A percentile compares a stretch with the other conserved stretches of the same genome.
Evolutionary conservation across 2,329 filamentous ascomycete genomes (phyloP).

Genomic region (Phoma herbarum): DNA sequence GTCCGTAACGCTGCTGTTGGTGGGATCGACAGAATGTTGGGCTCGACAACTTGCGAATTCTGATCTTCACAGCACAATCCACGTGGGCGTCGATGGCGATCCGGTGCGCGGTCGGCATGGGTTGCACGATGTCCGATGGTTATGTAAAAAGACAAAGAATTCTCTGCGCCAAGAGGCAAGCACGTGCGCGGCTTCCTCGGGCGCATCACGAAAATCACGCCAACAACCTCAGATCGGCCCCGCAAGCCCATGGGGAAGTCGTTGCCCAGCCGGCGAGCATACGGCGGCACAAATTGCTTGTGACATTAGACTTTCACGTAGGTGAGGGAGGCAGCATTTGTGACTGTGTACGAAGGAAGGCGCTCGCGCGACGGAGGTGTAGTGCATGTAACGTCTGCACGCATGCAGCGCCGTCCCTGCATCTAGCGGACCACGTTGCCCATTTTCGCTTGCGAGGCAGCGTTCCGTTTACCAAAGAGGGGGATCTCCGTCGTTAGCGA

Average conservation of each 20-base stretch:
- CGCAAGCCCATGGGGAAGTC: conserved; percentile 8
- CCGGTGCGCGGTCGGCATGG: conserved; percentile 4
- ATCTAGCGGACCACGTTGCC: conserved; percentile 7
- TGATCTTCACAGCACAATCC: conserved; percentile 6
- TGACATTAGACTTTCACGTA: background rate
- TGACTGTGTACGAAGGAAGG: background rate
- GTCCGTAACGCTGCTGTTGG: background rate
- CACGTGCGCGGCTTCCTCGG: conserved; percentile 2
- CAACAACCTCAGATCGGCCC: conserved; percentile 14
- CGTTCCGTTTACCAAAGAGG: conserved; percentile 1
- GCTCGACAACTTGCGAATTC: background rate
- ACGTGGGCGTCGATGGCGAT: conserved; percentile 11
- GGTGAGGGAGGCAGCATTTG: background rate
- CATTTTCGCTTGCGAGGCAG: background rate
- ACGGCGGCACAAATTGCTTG: background rate
- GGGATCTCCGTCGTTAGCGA: conserved; percentile 13
- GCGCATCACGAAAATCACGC: conserved; percentile 4
- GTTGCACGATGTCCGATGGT: background rate
- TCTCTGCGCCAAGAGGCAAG: background rate
- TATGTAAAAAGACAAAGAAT: background rate
- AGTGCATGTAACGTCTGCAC: background rate
- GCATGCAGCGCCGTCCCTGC: conserved; percentile 11
- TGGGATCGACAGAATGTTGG: conserved; percentile 12
- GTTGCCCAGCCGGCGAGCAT: conserved; percentile 1
- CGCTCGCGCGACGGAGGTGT: background rate